Conservation (phyloP, 2,329 filamentous ascomycete genomes). For the Aspergillus versicolor region DNA sequence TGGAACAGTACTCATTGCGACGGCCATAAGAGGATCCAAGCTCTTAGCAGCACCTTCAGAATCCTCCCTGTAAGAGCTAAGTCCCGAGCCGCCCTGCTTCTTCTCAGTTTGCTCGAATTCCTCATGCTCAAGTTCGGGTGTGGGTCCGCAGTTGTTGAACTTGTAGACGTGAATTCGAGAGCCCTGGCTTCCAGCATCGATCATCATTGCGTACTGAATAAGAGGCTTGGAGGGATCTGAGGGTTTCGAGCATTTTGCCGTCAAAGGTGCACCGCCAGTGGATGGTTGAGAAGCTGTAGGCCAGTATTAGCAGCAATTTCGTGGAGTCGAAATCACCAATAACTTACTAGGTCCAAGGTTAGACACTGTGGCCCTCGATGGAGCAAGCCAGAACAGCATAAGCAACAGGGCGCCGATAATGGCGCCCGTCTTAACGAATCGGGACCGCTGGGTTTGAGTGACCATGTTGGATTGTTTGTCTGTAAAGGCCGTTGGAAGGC, state of each 20-base stretch:
- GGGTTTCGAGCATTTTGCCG: slow-evolving; percentile 77
- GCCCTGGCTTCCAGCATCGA: slow-evolving; percentile 95
- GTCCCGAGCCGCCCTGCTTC: slow-evolving; percentile 70
- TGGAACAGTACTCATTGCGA: slow-evolving; percentile 80
- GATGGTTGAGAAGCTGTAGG: slow-evolving; percentile 26
- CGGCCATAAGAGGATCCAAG: slow-evolving; percentile 81
- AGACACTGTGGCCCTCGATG: slow-evolving; percentile 31
- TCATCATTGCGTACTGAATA: slow-evolving; percentile 97
- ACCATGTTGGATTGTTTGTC: slow-evolving; percentile 48
- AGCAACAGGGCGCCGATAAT: slow-evolving; percentile 59
- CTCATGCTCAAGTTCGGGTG: slow-evolving; percentile 91
- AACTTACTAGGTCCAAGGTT: slow-evolving; percentile 26
- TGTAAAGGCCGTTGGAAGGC: slow-evolving; percentile 47
- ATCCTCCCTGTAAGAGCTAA: slow-evolving; percentile 85
- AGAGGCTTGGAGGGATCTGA: slow-evolving; percentile 86
- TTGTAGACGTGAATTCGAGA: slow-evolving; percentile 98
- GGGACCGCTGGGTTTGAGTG: slow-evolving; percentile 61
- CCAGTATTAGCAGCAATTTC: slow-evolving; percentile 3
- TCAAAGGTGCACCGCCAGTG: slow-evolving; percentile 49
- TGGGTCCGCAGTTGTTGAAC: slow-evolving; percentile 96
- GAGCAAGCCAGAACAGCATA: slow-evolving; percentile 56
- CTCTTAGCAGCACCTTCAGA: slow-evolving; percentile 85
- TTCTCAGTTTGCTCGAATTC: slow-evolving; percentile 92
- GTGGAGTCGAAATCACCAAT: not conserved
- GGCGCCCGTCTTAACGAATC: slow-evolving; percentile 62